Conservation (phyloP, 768 basidiomycete genomes). For the Lepiota brunneoincarnata region DNA sequence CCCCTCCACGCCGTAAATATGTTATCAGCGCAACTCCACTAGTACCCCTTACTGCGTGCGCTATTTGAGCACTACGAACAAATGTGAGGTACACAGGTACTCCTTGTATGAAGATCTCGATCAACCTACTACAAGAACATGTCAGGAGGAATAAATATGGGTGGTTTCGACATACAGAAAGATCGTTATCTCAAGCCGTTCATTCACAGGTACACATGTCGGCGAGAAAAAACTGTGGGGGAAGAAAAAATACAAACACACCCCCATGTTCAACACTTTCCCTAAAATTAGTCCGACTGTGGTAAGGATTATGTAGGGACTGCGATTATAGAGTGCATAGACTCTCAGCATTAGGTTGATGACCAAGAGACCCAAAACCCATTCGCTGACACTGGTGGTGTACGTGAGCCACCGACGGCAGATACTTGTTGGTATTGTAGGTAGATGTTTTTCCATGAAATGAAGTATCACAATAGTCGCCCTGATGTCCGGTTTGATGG, state of each 20-base stretch:
- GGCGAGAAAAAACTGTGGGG: background rate
- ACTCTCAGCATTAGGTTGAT: constrained; percentile 3
- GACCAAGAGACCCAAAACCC: background rate
- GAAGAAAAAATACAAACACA: background rate
- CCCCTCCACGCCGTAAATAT: background rate
- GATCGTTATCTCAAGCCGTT: background rate
- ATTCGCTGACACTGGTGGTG: background rate
- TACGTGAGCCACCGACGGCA: no score
- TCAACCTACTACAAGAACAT: background rate
- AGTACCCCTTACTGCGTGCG: background rate
- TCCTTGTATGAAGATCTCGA: background rate
- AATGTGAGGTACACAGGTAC: constrained; percentile 2
- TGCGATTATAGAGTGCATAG: background rate
- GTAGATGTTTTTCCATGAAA: no score
- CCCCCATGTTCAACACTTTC: background rate
- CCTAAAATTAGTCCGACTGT: background rate
- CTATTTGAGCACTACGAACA: background rate
- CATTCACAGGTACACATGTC: background rate
- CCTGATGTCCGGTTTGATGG: no score
- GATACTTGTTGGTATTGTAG: no score
- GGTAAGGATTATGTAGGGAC: background rate
- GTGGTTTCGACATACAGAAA: background rate
- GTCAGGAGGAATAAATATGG: background rate
- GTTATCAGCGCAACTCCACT: background rate
- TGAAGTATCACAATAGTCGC: no score